Conservation (phyloP, 2,329 filamentous ascomycete genomes). For the Pseudogymnoascus sp. region DNA sequence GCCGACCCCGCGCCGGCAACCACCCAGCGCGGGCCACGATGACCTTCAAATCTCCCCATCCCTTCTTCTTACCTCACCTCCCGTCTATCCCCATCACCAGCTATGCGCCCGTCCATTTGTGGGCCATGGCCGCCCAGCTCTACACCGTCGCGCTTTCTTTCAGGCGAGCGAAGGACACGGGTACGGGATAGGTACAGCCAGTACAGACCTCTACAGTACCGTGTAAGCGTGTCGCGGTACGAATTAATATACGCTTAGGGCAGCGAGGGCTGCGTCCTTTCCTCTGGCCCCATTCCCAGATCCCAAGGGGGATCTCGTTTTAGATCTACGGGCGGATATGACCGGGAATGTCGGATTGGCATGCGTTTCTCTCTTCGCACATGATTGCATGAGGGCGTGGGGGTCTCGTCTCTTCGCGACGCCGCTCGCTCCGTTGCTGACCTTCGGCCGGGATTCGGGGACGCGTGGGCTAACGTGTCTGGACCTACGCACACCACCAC, state of each 20-base stretch:
- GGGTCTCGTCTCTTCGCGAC: neutral
- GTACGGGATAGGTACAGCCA: neutral
- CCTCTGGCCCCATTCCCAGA: neutral
- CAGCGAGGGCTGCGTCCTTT: neutral
- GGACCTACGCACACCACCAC: neutral
- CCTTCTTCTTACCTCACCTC: neutral
- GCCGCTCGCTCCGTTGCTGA: neutral
- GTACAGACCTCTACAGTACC: neutral
- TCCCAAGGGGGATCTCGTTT: neutral
- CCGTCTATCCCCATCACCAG: neutral
- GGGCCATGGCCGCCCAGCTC: neutral
- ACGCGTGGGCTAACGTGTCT: neutral
- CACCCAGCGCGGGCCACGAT: slow-evolving; percentile 2
- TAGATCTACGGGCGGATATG: neutral
- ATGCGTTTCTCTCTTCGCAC: neutral
- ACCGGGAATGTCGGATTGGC: neutral
- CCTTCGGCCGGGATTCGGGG: neutral
- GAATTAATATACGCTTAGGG: neutral
- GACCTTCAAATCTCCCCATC: neutral
- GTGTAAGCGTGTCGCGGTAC: neutral
- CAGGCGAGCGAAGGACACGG: neutral
- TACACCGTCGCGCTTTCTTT: neutral
- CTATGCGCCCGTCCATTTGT: neutral
- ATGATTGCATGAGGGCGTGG: slow-evolving; percentile 4
- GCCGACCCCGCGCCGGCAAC: neutral